These are phyloP conservation scores for Penicillium waksmanii DNA, from an alignment of 495 filamentous ascomycete species.

Conservation along the genomic window DNA sequence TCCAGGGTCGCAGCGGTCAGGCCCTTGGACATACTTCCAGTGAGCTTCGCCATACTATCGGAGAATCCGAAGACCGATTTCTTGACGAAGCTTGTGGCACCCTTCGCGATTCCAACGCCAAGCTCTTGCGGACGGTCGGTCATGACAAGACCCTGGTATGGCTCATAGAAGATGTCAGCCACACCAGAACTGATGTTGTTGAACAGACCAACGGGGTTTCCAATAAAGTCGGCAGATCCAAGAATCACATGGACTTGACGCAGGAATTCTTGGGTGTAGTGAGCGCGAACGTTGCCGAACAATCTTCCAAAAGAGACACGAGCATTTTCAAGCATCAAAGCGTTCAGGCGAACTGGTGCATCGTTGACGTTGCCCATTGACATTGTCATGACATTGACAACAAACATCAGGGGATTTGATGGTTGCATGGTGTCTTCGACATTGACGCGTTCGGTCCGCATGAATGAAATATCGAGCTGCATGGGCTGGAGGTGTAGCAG, in stretches of 20 bases:
- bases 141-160: conserved; percentile 96
- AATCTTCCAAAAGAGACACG: conserved; percentile 85
- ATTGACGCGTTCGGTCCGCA: conserved; percentile 95
- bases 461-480: conserved; percentile 96
- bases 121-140: conserved; percentile 93
- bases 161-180: conserved; percentile 97
- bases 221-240: conserved; percentile 97
- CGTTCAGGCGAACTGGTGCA: conserved; percentile 88
- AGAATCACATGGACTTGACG: conserved; percentile 95
- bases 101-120: conserved; percentile 92
- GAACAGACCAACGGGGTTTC: conserved; percentile 96
- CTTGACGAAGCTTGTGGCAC: conserved; percentile 95
- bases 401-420: conserved; percentile 94
- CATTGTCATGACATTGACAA: conserved; percentile 98
- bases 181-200: conserved; percentile 97
- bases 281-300: conserved; percentile 80
- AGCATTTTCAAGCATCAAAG: conserved; percentile 92
- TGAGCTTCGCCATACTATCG: conserved; percentile 95
- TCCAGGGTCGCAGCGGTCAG: conserved; percentile 93
- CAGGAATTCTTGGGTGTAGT: conserved; percentile 95
- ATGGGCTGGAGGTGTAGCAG: conserved; percentile 95
- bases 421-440: conserved; percentile 87
- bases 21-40: conserved; percentile 94
- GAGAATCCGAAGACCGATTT: conserved; percentile 97
- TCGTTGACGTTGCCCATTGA: conserved; percentile 98